A percentile compares a stretch with the other conserved stretches of the same genome.
phyloP scores from a whole-genome alignment of 495 filamentous ascomycete genomes.

The Hypoxylon perforatum region DNA sequence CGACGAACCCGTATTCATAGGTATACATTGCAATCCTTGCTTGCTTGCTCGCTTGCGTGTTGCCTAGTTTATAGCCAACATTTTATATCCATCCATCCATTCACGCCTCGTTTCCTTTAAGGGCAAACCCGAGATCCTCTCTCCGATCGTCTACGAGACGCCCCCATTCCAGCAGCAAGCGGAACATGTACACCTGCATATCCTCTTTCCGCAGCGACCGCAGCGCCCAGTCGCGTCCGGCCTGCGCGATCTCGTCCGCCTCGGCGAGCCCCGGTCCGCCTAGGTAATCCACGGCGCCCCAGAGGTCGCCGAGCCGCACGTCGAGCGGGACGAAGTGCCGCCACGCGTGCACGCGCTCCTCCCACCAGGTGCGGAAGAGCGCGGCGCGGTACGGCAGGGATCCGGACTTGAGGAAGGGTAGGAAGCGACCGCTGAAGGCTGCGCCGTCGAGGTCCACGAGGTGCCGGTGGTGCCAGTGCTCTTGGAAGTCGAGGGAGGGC shows the following conservation, averaged over 20 bases:
- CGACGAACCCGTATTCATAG: too few species aligned
- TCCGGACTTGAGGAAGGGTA: slow-evolving; percentile 71
- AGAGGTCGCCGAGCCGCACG: slow-evolving; percentile 70
- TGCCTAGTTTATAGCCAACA: too few species aligned
- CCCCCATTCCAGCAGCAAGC: slow-evolving; percentile 81
- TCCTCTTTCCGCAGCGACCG: slow-evolving; percentile 78
- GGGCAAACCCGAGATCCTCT: slow-evolving; percentile 65
- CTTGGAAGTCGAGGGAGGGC: slow-evolving; percentile 41
- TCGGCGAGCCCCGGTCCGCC: slow-evolving; percentile 43
- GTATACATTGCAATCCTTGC: too few species aligned
- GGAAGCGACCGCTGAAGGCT: slow-evolving; percentile 67
- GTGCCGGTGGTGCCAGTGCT: slow-evolving; percentile 64
- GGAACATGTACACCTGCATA: slow-evolving; percentile 85
- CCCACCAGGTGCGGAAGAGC: slow-evolving; percentile 81
- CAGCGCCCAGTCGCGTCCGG: slow-evolving; percentile 71
- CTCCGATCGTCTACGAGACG: slow-evolving; percentile 71
- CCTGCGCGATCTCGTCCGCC: slow-evolving; percentile 68
- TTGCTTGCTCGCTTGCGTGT: too few species aligned
- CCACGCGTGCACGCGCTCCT: slow-evolving; percentile 76
- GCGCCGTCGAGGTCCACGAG: slow-evolving; percentile 78
- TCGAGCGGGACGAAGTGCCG: slow-evolving; percentile 82
- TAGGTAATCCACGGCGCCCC: slow-evolving; percentile 71
- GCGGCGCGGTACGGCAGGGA: slow-evolving; percentile 72
- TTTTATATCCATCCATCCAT: too few species aligned
- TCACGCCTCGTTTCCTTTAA: too few species aligned